Percentiles rank a stretch among this genome's conserved stretches.
Conservation (phyloP, 1,139 yeast species). For the Saccharomyces uvarum region DNA sequence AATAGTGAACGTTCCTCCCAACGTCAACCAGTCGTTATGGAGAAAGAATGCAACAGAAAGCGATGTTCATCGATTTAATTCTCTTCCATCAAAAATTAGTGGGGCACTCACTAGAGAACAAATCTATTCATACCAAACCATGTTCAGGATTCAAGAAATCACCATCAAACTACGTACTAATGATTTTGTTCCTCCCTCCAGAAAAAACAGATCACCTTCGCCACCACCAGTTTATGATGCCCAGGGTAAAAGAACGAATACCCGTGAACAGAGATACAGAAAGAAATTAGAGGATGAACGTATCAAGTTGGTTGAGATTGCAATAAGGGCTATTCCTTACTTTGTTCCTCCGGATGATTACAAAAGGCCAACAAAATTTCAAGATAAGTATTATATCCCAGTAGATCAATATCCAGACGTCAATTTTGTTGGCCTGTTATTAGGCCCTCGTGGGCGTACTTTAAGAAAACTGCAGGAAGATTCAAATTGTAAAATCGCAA, state of each 20-base stretch:
- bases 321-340: conserved; percentile 65
- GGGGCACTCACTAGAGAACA: conserved; percentile 77
- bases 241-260: conserved; percentile 75
- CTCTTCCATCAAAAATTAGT: conserved; percentile 37
- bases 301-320: conserved; percentile 65
- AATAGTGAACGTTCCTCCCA: neutral
- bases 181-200: conserved; percentile 34
- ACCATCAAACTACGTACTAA: conserved; percentile 48
- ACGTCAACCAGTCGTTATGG: conserved; percentile 12
- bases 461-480: conserved; percentile 70
- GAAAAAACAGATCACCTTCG: conserved; percentile 57
- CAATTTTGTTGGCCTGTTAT: conserved; percentile 80
- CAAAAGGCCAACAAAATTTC: conserved; percentile 60
- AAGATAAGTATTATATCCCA: conserved; percentile 81
- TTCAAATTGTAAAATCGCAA: conserved; percentile 79
- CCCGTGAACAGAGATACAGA: conserved; percentile 62
- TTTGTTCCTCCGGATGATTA: conserved; percentile 78
- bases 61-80: neutral
- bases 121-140: conserved; percentile 68
- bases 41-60: conserved; percentile 4
- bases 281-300: conserved; percentile 69
- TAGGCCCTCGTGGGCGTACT: conserved; percentile 96
- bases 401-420: conserved; percentile 83
- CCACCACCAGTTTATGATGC: conserved; percentile 91
- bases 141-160: conserved; percentile 74